Evolutionary conservation across 1,284 basidiomycete species (phyloP).

Genomic region (Peniophora sp.): DNA sequence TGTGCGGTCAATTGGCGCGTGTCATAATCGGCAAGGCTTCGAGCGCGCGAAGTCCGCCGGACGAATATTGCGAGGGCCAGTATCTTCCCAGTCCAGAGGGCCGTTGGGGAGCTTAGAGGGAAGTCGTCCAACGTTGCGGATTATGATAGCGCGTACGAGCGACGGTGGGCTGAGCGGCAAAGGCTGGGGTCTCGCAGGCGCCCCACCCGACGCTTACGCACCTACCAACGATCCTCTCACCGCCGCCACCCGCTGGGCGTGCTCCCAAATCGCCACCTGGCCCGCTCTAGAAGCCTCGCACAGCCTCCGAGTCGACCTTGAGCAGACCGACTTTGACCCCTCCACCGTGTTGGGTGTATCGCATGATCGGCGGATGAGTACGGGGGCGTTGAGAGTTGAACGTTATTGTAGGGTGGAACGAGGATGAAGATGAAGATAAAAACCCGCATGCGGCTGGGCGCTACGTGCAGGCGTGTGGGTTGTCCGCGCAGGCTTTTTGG

Average conservation of each 20-base stretch:
- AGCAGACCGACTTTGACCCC: not conserved
- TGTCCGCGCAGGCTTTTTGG: too few relatives aligned
- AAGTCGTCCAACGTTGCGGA: not conserved
- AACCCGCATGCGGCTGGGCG: too few relatives aligned
- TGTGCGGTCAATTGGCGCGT: too few relatives aligned
- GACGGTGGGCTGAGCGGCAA: not conserved
- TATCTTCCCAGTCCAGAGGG: not conserved
- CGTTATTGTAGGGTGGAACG: too few relatives aligned
- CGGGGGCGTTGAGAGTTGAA: not conserved
- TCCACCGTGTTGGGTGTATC: not conserved
- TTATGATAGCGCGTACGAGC: not conserved
- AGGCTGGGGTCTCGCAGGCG: not conserved
- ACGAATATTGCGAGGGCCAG: not conserved
- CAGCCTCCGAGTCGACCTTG: not conserved
- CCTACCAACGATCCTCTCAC: not conserved
- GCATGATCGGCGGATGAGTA: not conserved
- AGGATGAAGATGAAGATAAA: too few relatives aligned
- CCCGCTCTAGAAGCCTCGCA: not conserved
- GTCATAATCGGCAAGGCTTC: too few relatives aligned
- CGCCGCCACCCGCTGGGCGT: not conserved
- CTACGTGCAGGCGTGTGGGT: too few relatives aligned
- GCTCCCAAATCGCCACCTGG: not conserved
- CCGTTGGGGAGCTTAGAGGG: not conserved
- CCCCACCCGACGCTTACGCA: not conserved
- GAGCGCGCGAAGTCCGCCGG: not conserved